A percentile compares a stretch with the other conserved stretches of the same genome.
Evolutionary conservation across 352 stramenopile genomes (phyloP).

Genomic region (Globisporangium cystogenes): DNA sequence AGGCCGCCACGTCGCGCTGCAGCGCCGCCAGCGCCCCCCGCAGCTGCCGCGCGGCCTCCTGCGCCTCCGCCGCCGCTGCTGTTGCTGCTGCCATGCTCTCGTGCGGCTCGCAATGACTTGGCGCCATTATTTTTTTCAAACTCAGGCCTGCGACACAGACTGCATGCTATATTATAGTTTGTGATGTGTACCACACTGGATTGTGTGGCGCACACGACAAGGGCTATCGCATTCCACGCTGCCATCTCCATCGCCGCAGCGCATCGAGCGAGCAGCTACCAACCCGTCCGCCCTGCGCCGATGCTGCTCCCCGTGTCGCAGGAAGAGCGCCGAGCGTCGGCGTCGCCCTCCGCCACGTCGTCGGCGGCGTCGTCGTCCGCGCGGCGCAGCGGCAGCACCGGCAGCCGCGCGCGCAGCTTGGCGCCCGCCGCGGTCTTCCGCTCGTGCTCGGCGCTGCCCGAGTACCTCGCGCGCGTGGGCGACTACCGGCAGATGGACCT

Average conservation of each 20-base stretch:
- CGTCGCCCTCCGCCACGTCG: not conserved
- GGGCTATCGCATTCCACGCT: not conserved
- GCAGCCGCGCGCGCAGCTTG: not conserved
- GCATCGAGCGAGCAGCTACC: not conserved
- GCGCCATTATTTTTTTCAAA: not conserved
- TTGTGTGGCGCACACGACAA: no score
- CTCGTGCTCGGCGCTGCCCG: slow-evolving; percentile 65
- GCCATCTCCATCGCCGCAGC: not conserved
- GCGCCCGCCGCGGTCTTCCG: slow-evolving; percentile 46
- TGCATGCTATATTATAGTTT: not conserved
- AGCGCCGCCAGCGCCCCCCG: slow-evolving; percentile 34
- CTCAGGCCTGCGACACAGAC: not conserved
- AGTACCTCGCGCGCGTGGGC: slow-evolving; percentile 78
- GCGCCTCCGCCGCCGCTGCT: not conserved
- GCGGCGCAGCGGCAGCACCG: not conserved
- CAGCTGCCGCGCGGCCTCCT: slow-evolving; percentile 24
- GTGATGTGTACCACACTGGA: no score
- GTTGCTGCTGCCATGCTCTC: no score
- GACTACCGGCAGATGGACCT: slow-evolving; percentile 88
- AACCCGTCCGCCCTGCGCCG: no score
- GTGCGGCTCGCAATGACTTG: not conserved
- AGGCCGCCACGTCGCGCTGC: slow-evolving; percentile 58
- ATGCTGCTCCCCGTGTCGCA: slow-evolving; percentile 20
- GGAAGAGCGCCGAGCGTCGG: slow-evolving; percentile 5
- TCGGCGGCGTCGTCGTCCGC: not conserved